Evolutionary conservation across 2,329 filamentous ascomycete species (phyloP), one percentile per base, ranked within the genome.

Genomic region (Diplodia intermedia): DNA sequence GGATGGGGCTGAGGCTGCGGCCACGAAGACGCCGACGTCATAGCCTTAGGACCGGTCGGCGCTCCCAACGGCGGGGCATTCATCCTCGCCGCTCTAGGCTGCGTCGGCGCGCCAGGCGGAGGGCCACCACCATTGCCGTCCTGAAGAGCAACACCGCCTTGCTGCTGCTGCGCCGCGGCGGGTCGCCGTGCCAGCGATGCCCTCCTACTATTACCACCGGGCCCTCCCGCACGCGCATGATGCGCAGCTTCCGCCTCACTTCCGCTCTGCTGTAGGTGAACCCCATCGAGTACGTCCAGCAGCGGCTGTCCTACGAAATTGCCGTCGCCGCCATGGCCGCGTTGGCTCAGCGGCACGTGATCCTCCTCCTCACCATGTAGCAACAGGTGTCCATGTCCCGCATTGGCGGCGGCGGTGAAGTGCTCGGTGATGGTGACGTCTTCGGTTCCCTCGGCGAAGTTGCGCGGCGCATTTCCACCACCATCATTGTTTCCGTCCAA

Each of bases 281-380:
- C 43, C 18, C 18, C 43, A 8, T 61, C 60, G 15, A 70, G 57
- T 6, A 43, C 60, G 18, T 69, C 61, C 12, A 70, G 54, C n/a
- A 70, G 47, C 7, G 54, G 26, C n/a, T 66, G 57, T 8, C 69
- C 69, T n/a, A 68, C 69, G n/a, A 69, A 68, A 47, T 33, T 33
- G 20, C 31, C 43, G 40, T 18, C 43, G 43, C 15, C 43, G 11
- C 6, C n/a, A 11, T 5, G 6, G 15, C 43, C 7, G n/a, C n/a
- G 43, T 36, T 38, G 33, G 20, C 31, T 12, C 9, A 18, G 9
- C 11, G 2, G 36, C 6, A 29, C 49, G 6, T 47, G 26, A 4
- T 8, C 12, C 18, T 12, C 40, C 9, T n/a, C 40, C 20, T 15
- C 43, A 3, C n/a, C n/a, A 26, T 26, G 23, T 26, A 26, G 23